Evolutionary conservation across 352 stramenopile species (phyloP).

Genomic region (Plasmopara halstedii): DNA sequence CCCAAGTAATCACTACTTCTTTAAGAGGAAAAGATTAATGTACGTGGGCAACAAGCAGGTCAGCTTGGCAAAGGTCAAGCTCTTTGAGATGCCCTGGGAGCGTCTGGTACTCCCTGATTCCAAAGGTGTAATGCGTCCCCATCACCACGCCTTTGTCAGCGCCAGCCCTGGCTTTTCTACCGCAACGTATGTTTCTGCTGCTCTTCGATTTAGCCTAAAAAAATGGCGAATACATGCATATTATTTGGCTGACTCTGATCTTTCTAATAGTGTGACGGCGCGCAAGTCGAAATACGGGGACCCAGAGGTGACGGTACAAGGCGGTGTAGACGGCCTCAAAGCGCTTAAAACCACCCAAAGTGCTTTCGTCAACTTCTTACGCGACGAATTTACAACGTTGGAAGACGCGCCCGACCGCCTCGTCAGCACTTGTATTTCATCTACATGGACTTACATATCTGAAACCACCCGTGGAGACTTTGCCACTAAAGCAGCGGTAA

Average conservation of each 20-base stretch:
- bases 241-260: background rate
- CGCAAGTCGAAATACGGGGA: conserved; percentile 34
- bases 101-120: conserved; percentile 47
- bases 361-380: conserved; percentile 82
- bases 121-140: conserved; percentile 40
- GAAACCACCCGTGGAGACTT: conserved; percentile 31
- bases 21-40: too few relatives aligned
- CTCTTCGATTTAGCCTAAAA: background rate
- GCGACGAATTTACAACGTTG: conserved; percentile 73
- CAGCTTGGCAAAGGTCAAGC: conserved; percentile 63
- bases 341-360: conserved; percentile 89
- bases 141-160: conserved; percentile 74
- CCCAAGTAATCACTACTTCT: too few relatives aligned
- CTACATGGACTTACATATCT: conserved; percentile 65
- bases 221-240: background rate
- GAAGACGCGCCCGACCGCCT: conserved; percentile 70
- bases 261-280: conserved; percentile 32
- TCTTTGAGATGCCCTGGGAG: conserved; percentile 73
- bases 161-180: conserved; percentile 44
- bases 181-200: conserved; percentile 41
- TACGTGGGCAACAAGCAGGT: conserved; percentile 19
- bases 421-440: conserved; percentile 64
- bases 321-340: conserved; percentile 56
- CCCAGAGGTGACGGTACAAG: conserved; percentile 39
- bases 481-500: conserved; percentile 32